Evolutionary conservation across 2,329 filamentous ascomycete genomes (phyloP), one percentile per base, ranked within the genome.

Genomic region (Pleomassaria siparia): DNA sequence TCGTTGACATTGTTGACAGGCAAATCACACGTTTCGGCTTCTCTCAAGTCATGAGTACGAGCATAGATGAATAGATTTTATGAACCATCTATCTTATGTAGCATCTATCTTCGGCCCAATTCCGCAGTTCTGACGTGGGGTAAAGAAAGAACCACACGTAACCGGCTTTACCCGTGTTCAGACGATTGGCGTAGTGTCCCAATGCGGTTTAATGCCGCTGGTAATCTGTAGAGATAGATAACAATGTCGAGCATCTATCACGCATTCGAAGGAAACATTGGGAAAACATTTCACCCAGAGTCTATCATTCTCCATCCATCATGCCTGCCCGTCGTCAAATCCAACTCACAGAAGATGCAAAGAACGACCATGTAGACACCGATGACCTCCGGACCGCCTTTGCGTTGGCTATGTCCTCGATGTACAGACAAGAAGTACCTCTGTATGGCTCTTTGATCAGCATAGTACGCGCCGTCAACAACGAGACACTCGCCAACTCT

Each of bases 1-100:
- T 80, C 79, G 29, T 58, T 60, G 49, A 77, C 69, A 3, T 62
- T 67, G 64, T n/a, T n/a, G n/a, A n/a, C n/a, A 32, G 29, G n/a
- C 5, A n/a, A 5, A 32, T 32, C 9, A n/a, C 29, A n/a, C 10
- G 29, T n/a, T 7, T 32, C n/a, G 29, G 29, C 29, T 32, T 32
- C n/a, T n/a, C 15, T n/a, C 29, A n/a, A 32, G 9, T 5, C 5
- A 5, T 7, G 29, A 7, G 10, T 32, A 11, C 29, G n/a, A 11
- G n/a, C 10, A 5, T 5, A 10, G n/a, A n/a, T n/a, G n/a, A n/a
- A n/a, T n/a, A n/a, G n/a, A n/a, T n/a, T n/a, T n/a, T n/a, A n/a
- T n/a, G n/a, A n/a, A n/a, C n/a, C n/a, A n/a, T n/a, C n/a, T n/a
- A n/a, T n/a, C n/a, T n/a, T n/a, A n/a, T n/a, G n/a, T n/a, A n/a